phyloP scores from a whole-genome alignment of 192 early-diverging fungal genomes.

The Podila verticillata region DNA sequence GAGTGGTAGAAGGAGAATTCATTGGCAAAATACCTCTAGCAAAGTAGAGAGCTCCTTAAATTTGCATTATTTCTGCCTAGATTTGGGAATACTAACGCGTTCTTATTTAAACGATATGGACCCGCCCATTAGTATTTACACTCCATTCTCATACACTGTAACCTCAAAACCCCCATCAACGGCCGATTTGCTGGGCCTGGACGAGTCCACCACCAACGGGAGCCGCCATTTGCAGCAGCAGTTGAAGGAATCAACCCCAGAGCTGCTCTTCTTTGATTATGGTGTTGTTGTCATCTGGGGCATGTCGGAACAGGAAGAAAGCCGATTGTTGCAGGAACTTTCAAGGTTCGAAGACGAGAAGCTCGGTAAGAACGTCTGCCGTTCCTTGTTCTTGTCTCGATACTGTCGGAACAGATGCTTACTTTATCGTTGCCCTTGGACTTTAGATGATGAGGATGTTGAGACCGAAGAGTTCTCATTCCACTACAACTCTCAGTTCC shows the following conservation, averaged over 20 bases:
- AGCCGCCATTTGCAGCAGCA: conserved; percentile 20
- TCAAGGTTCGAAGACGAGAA: conserved; percentile 80
- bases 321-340: conserved; percentile 76
- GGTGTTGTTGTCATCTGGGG: conserved; percentile 98
- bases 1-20: not conserved
- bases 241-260: conserved; percentile 52
- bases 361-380: conserved; percentile 48
- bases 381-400: not conserved
- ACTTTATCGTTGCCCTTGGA: not conserved
- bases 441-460: conserved; percentile 68
- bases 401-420: not conserved
- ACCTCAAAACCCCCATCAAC: conserved; percentile 57
- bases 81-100: not conserved
- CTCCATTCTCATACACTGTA: conserved; percentile 58
- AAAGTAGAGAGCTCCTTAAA: not conserved
- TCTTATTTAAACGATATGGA: not conserved
- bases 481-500: conserved; percentile 74
- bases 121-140: conserved; percentile 55
- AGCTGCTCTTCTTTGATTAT: conserved; percentile 93
- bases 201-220: conserved; percentile 31
- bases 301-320: conserved; percentile 86
- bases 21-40: not conserved
- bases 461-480: conserved; percentile 86
- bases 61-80: not conserved
- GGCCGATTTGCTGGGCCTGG: conserved; percentile 46